Evolutionary conservation across 2,329 filamentous ascomycete genomes (phyloP), one percentile per base, ranked within the genome.

Genomic region (Calonectria hongkongensis): DNA sequence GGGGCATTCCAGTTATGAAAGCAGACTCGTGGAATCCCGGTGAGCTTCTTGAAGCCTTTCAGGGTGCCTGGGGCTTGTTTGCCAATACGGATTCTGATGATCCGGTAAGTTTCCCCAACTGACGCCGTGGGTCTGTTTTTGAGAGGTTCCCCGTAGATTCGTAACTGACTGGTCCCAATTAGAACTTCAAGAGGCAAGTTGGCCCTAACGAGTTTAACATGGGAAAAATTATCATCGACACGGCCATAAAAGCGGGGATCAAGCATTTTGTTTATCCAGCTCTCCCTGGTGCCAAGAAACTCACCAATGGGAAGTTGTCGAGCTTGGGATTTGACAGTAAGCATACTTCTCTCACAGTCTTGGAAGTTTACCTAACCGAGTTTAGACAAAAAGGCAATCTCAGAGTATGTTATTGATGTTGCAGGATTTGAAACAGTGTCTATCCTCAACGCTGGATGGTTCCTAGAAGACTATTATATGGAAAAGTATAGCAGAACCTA

Each of bases 71-170:
- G 71, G 75, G 72, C 13, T 47, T 71, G 0, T 78, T 71, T 56
- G 69, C 70, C 33, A 78, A 78, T 25, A 75, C 71, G 30, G 71
- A 78, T 66, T 76, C 75, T 1, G 76, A 78, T 41, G 75, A 77
- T 21, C 43, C 64, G 16, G 41, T 43, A 43, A 4, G 41, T 16
- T n/a, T n/a, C 15, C 18, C 15, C 21, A 21, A 21, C 21, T 21
- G 21, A 21, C 21, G 21, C 21, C 21, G 21, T 21, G 21, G 21
- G 21, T 2, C 21, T 21, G 21, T 21, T 21, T 21, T 21, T 21
- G 21, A 21, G 21, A 21, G 21, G 21, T n/a, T n/a, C 15, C 18
- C 15, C 3, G 41, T 7, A 43, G 39, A 43, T 43, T n/a, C 18
- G 41, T 16, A 10, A 18, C 41, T 43, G 10, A 43, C 18, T 43